Percentiles rank a stretch among this genome's conserved stretches.
Evolutionary conservation across 129 eudicot genomes (phyloP).

Genomic region (Smallanthus sonchifolius): DNA sequence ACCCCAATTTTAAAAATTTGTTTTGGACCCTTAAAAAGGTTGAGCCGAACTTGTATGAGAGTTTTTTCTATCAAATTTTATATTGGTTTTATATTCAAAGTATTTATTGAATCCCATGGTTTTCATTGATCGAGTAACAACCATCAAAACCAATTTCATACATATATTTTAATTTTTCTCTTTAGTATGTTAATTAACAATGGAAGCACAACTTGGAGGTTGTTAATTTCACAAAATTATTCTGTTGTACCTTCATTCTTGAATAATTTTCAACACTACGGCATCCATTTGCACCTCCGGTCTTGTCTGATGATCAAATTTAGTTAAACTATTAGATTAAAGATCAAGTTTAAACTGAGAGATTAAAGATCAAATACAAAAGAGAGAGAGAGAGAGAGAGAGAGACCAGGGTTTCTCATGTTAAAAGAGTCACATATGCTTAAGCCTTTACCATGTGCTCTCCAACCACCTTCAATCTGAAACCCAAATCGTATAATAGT

Average conservation of each 20-base stretch:
- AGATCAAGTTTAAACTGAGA: neutral
- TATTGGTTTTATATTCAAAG: no score
- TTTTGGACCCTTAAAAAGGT: no score
- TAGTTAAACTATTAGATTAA: neutral
- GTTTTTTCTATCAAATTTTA: no score
- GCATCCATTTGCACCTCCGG: constrained; percentile 16
- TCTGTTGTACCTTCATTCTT: constrained; percentile 19
- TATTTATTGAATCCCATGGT: no score
- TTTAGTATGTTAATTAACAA: neutral
- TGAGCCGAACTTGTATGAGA: no score
- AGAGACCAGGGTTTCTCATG: constrained; percentile 20
- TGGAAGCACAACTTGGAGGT: neutral
- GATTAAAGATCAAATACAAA: no score
- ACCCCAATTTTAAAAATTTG: no score
- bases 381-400: no score
- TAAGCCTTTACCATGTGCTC: constrained; percentile 21
- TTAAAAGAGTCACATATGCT: constrained; percentile 21
- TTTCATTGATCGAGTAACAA: no score
- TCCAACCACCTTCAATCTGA: constrained; percentile 31
- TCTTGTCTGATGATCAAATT: constrained; percentile 10
- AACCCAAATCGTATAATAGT: neutral
- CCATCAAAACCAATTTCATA: neutral
- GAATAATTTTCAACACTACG: constrained; percentile 3
- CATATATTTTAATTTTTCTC: neutral
- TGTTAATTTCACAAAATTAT: neutral